Evolutionary conservation across 305 asterid genomes (phyloP).

Genomic region (Fraxinus dipetala): DNA sequence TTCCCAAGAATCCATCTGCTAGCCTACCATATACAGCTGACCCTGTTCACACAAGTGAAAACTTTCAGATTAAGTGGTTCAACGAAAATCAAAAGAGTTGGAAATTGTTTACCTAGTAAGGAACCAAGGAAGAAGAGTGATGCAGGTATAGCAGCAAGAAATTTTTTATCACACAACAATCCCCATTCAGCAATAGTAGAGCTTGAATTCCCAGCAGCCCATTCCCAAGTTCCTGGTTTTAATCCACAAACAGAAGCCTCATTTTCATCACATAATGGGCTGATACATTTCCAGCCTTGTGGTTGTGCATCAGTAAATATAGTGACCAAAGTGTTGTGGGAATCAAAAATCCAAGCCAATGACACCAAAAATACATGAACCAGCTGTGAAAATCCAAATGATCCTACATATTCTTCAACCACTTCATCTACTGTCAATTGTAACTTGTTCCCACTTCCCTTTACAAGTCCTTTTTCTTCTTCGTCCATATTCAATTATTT

Average conservation of each 20-base stretch:
- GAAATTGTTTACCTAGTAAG: constrained; percentile 38
- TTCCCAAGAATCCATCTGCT: too few relatives aligned
- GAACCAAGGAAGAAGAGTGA: constrained; percentile 63
- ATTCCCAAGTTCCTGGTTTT: constrained; percentile 57
- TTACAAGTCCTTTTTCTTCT: constrained; percentile 33
- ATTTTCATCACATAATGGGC: constrained; percentile 25
- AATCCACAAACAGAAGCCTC: constrained; percentile 43
- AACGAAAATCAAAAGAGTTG: not conserved
- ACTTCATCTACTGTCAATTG: constrained; percentile 54
- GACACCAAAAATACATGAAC: too few relatives aligned
- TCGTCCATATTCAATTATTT: constrained; percentile 33
- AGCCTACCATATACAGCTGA: too few relatives aligned
- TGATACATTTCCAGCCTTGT: too few relatives aligned
- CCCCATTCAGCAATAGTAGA: constrained; percentile 66
- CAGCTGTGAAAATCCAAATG: too few relatives aligned
- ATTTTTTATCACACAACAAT: constrained; percentile 48
- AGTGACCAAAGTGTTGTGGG: too few relatives aligned
- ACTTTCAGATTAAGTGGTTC: not conserved
- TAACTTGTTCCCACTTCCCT: constrained; percentile 27
- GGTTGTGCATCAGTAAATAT: not conserved
- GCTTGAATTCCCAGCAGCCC: constrained; percentile 47
- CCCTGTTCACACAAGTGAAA: too few relatives aligned
- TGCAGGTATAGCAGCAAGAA: constrained; percentile 59
- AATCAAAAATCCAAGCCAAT: too few relatives aligned
- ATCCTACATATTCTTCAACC: constrained; percentile 47